Conservation (phyloP, 2,329 filamentous ascomycete species). For the Tolypocladium tropicale region DNA sequence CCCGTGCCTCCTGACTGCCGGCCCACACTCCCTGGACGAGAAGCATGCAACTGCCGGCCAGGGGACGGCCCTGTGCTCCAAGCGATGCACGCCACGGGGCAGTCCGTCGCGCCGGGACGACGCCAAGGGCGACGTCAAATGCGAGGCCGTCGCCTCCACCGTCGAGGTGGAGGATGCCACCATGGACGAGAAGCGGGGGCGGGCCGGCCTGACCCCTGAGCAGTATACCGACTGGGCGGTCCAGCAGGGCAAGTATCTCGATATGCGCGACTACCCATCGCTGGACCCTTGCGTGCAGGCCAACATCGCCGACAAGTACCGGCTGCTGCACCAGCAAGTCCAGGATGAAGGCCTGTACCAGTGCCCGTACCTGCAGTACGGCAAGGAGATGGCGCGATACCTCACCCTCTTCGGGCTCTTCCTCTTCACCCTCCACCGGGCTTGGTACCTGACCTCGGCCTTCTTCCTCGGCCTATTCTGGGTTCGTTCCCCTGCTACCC, state of each 20-base stretch:
- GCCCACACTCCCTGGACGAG: neutral
- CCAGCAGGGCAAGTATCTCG: slow-evolving; percentile 64
- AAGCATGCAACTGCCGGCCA: neutral
- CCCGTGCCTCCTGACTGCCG: neutral
- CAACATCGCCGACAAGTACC: slow-evolving; percentile 69
- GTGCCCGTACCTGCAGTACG: slow-evolving; percentile 76
- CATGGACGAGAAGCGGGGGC: neutral
- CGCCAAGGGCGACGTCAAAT: neutral
- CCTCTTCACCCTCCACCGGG: slow-evolving; percentile 48
- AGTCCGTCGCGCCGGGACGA: neutral
- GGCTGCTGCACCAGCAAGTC: slow-evolving; percentile 61
- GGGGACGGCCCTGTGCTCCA: neutral
- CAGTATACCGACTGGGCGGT: slow-evolving; percentile 64
- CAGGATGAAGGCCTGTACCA: slow-evolving; percentile 66
- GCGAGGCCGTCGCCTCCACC: neutral
- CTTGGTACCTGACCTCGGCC: slow-evolving; percentile 61
- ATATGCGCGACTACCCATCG: slow-evolving; percentile 71
- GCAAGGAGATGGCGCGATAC: slow-evolving; percentile 65
- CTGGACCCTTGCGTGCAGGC: slow-evolving; percentile 65
- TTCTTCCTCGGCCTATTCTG: slow-evolving; percentile 52
- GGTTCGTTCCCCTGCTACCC: neutral
- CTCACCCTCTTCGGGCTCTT: slow-evolving; percentile 49
- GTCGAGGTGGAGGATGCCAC: neutral
- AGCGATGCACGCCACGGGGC: neutral
- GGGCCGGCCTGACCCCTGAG: slow-evolving; percentile 52